Evolutionary conservation across 371 early-diverging fungal species (phyloP).

Genomic region (Syncephalastrum monosporum): DNA sequence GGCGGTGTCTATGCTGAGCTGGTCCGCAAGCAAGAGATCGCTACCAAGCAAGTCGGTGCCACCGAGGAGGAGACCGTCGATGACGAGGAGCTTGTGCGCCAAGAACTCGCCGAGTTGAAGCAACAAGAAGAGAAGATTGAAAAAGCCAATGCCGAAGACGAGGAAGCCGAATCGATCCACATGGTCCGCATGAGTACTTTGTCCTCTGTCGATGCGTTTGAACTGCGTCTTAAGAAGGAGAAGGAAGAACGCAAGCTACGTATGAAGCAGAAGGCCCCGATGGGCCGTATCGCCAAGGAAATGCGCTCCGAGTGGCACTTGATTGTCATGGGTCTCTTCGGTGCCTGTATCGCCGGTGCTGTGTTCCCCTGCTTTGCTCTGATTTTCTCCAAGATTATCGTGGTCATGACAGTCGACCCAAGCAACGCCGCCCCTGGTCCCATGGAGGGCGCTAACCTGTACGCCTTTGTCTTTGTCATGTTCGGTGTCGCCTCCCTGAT

Average conservation of each 20-base stretch:
- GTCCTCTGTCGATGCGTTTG: constrained; percentile 30
- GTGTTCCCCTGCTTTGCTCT: constrained; percentile 41
- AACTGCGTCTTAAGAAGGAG: constrained; percentile 33
- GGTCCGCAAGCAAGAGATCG: constrained; percentile 53
- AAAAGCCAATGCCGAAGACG: background rate
- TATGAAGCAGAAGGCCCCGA: constrained; percentile 45
- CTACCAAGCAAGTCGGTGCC: constrained; percentile 23
- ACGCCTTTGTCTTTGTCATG: constrained; percentile 69
- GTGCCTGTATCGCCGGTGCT: constrained; percentile 57
- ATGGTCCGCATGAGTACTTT: constrained; percentile 18
- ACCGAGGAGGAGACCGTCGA: constrained; percentile 17
- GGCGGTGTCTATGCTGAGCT: constrained; percentile 52
- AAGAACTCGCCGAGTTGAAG: constrained; percentile 17
- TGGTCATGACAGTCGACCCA: constrained; percentile 13
- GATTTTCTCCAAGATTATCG: constrained; percentile 33
- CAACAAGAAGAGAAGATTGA: constrained; percentile 14
- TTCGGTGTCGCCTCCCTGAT: constrained; percentile 49
- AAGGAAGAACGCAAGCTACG: constrained; percentile 38
- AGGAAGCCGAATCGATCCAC: constrained; percentile 14
- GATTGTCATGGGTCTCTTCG: constrained; percentile 32
- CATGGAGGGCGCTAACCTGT: constrained; percentile 59
- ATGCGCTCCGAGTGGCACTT: constrained; percentile 39
- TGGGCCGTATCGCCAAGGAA: constrained; percentile 29
- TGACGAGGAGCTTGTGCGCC: constrained; percentile 16
- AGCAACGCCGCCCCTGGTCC: constrained; percentile 18